Evolutionary conservation across 306 rosid genomes (phyloP).

Genomic region (Quercus rubra): DNA sequence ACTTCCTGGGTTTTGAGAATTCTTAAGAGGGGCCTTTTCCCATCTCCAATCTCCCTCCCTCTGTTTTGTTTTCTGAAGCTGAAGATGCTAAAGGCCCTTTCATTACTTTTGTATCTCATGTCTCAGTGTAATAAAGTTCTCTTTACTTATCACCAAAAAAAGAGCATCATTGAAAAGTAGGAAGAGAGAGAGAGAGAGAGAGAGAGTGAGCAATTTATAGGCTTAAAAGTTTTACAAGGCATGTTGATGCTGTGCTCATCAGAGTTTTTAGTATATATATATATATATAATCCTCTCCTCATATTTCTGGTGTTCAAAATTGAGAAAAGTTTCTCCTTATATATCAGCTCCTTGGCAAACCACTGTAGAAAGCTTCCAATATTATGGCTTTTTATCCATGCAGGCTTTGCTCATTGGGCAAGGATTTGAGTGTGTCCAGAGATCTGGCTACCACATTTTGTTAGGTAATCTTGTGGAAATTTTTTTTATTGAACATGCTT

Average conservation of each 20-base stretch:
- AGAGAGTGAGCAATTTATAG: background rate
- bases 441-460: constrained; percentile 24
- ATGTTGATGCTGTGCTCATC: background rate
- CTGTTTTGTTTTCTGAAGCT: no score
- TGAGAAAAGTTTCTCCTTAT: no score
- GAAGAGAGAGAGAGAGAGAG: no score
- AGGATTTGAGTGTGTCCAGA: constrained; percentile 19
- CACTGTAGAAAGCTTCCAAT: background rate
- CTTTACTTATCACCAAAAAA: no score
- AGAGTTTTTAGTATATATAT: background rate
- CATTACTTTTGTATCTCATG: no score
- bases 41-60: no score
- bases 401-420: constrained; percentile 19
- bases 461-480: constrained; percentile 1
- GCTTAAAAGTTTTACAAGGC: background rate
- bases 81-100: no score
- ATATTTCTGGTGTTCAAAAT: background rate
- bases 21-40: no score
- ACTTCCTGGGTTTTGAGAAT: no score
- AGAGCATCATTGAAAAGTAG: no score
- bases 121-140: no score
- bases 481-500: background rate
- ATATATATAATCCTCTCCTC: no score
- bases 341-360: background rate
- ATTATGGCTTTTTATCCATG: background rate